These are phyloP conservation scores for Verticillium longisporum DNA, from an alignment of 2,329 filamentous ascomycete species.

Conservation along the genomic window DNA sequence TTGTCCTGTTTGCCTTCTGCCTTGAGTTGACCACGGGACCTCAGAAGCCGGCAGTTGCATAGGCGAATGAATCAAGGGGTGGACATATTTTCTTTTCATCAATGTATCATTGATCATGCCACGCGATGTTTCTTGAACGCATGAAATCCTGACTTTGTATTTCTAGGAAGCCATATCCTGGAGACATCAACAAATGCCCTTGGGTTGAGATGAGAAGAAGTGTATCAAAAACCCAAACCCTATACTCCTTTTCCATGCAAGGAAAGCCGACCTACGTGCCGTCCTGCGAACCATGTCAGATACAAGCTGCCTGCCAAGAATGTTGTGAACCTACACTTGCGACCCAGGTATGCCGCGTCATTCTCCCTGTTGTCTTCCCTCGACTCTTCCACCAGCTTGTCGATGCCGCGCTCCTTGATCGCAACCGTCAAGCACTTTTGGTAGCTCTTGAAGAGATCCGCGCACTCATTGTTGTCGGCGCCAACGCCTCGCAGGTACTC, in stretches of 20 bases:
- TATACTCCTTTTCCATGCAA: neutral
- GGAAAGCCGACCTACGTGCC: neutral
- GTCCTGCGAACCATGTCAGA: neutral
- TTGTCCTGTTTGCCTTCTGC: too few species aligned
- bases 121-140: neutral
- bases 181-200: neutral
- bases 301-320: neutral
- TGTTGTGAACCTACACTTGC: constrained; percentile 28
- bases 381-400: constrained; percentile 87
- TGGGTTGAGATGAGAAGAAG: neutral
- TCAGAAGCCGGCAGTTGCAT: neutral
- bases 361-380: constrained; percentile 85
- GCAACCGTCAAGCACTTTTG: constrained; percentile 81
- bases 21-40: too few species aligned
- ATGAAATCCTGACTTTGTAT: neutral
- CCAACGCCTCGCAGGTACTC: constrained; percentile 87
- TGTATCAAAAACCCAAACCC: neutral
- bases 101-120: too few species aligned
- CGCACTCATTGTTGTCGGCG: constrained; percentile 77
- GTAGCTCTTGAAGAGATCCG: constrained; percentile 80
- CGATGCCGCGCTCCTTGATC: constrained; percentile 83
- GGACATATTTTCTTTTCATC: too few species aligned
- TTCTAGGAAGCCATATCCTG: neutral
- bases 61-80: too few species aligned
- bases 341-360: constrained; percentile 50